A percentile compares a stretch with the other conserved stretches of the same genome.
Evolutionary conservation across 345 rosid species (phyloP).

Genomic region (Aurinia saxatilis): DNA sequence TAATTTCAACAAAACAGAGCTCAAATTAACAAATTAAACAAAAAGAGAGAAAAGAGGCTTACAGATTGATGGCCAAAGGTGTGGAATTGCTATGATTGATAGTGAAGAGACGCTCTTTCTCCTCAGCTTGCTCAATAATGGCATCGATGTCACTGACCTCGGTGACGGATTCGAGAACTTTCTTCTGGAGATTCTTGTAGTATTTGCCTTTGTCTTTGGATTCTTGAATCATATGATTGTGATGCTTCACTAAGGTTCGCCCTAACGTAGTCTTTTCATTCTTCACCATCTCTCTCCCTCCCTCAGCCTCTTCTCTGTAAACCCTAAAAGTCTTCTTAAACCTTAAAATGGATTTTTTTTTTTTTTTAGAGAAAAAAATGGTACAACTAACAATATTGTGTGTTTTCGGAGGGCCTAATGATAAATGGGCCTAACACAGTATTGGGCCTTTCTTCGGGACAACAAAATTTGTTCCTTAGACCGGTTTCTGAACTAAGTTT

Average conservation of each 20-base stretch:
- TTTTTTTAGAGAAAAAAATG: slow-evolving; percentile 7
- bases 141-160: slow-evolving; percentile 85
- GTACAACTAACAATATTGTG: no score
- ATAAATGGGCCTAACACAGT: no score
- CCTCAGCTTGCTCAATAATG: slow-evolving; percentile 68
- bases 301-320: slow-evolving; percentile 2
- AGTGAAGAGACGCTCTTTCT: slow-evolving; percentile 49
- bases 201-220: slow-evolving; percentile 76
- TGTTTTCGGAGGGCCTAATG: no score
- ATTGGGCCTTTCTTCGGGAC: no score
- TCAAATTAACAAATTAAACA: background rate
- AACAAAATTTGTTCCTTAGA: no score
- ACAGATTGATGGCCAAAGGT: slow-evolving; percentile 52
- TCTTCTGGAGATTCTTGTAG: slow-evolving; percentile 61
- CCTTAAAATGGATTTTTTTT: background rate
- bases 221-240: slow-evolving; percentile 78
- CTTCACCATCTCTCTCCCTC: slow-evolving; percentile 53
- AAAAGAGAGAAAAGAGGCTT: slow-evolving; percentile 8
- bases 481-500: no score
- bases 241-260: slow-evolving; percentile 81
- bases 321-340: slow-evolving; percentile 12
- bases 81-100: slow-evolving; percentile 35
- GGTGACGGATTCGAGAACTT: slow-evolving; percentile 77
- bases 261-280: slow-evolving; percentile 74
- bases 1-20: background rate